A percentile compares a stretch with the other conserved stretches of the same genome.
Evolutionary conservation across 2,329 filamentous ascomycete species (phyloP).

Genomic region (Zasmidium angulare): DNA sequence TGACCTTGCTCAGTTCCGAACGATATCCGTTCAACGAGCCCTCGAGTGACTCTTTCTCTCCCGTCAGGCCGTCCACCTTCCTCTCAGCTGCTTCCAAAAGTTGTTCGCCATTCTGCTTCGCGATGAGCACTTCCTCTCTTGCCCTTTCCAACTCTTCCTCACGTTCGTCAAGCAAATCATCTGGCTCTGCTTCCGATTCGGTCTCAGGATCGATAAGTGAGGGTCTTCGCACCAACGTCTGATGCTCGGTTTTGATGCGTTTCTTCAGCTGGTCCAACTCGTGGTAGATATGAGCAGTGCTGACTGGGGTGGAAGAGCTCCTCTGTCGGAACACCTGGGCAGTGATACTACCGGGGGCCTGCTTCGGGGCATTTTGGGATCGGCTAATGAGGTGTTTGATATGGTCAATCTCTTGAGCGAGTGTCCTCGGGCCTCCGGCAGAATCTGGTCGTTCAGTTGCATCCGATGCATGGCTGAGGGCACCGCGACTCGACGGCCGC

Average conservation of each 20-base stretch:
- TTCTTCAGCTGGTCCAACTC: conserved; percentile 33
- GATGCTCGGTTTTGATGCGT: conserved; percentile 29
- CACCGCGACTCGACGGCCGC: conserved; percentile 12
- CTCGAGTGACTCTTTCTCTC: conserved; percentile 32
- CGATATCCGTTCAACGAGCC: conserved; percentile 17
- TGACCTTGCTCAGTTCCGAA: conserved; percentile 19
- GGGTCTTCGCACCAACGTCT: conserved; percentile 5
- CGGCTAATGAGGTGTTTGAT: conserved; percentile 28
- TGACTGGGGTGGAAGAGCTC: conserved; percentile 16
- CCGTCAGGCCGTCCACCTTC: conserved; percentile 33
- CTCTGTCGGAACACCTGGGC: conserved; percentile 29
- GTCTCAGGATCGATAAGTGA: conserved; percentile 16
- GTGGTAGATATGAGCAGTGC: conserved; percentile 24
- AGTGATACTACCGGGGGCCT: conserved; percentile 24
- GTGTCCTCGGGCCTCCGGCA: conserved; percentile 8
- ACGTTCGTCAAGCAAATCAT: conserved; percentile 30
- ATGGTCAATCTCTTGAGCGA: conserved; percentile 29
- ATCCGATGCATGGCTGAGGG: conserved; percentile 13
- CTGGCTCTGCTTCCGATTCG: conserved; percentile 30
- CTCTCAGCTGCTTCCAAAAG: conserved; percentile 36
- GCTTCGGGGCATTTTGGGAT: conserved; percentile 18
- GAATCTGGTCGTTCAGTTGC: conserved; percentile 15
- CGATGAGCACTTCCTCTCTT: conserved; percentile 27
- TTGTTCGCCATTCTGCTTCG: conserved; percentile 22
- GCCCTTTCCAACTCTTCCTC: conserved; percentile 34